phyloP scores from a whole-genome alignment of 2,329 filamentous ascomycete genomes.

The Lomentospora prolificans region DNA sequence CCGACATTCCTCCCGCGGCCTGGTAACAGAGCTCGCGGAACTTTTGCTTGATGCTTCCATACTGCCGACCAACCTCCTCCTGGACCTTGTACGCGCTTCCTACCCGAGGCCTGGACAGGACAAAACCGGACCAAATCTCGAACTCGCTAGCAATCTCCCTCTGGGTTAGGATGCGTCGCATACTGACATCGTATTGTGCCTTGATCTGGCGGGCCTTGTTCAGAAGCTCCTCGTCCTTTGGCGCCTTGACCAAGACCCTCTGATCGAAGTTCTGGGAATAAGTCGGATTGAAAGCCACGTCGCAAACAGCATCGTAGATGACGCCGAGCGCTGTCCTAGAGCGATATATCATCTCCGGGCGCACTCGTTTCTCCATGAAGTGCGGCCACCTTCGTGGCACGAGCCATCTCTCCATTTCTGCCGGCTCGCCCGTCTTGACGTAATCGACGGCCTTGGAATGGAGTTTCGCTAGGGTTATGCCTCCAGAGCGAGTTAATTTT shows the following conservation, averaged over 20 bases:
- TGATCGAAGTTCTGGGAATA: conserved; percentile 66
- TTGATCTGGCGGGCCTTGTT: conserved; percentile 59
- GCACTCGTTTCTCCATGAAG: conserved; percentile 65
- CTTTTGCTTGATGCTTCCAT: conserved; percentile 53
- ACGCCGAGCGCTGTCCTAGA: conserved; percentile 67
- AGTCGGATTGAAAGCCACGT: conserved; percentile 60
- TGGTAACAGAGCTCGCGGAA: conserved; percentile 59
- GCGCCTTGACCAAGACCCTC: conserved; percentile 58
- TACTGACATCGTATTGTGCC: conserved; percentile 61
- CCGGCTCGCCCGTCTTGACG: conserved; percentile 76
- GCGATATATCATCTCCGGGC: conserved; percentile 42
- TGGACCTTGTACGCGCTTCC: conserved; percentile 76
- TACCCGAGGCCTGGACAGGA: conserved; percentile 62
- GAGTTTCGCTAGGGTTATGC: conserved; percentile 61
- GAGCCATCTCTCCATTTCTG: conserved; percentile 52
- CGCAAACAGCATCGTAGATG: conserved; percentile 67
- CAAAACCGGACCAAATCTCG: conserved; percentile 82
- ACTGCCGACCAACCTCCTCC: conserved; percentile 67
- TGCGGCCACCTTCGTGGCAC: conserved; percentile 65
- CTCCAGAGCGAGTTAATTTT: conserved; percentile 21
- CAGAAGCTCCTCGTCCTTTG: conserved; percentile 44
- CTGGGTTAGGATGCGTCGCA: conserved; percentile 76
- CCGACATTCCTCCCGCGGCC: conserved; percentile 49
- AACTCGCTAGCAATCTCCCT: conserved; percentile 80
- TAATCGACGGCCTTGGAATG: conserved; percentile 94